Conservation (phyloP, 2,329 filamentous ascomycete species). For the Hymenoscyphus fraxineus region DNA sequence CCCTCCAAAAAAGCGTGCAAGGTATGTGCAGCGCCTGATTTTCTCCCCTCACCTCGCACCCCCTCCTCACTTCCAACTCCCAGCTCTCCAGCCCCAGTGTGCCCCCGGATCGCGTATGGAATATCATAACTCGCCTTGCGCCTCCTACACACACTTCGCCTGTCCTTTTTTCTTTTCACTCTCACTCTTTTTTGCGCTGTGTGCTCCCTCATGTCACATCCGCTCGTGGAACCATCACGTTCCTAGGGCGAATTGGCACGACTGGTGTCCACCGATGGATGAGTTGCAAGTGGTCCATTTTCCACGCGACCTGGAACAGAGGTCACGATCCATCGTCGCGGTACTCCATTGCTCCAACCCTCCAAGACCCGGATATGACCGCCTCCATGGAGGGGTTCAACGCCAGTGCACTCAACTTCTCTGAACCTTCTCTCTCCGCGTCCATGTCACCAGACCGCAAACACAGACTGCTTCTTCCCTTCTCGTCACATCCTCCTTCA, state of each 20-base stretch:
- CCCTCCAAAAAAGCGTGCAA: slow-evolving; percentile 12
- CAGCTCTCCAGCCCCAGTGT: background rate
- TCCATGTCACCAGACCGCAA: slow-evolving; percentile 30
- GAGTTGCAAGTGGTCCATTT: slow-evolving; percentile 21
- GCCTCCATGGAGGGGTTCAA: slow-evolving; percentile 22
- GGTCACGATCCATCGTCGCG: slow-evolving; percentile 32
- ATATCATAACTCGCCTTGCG: slow-evolving; percentile 10
- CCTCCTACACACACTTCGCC: background rate
- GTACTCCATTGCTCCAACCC: slow-evolving; percentile 16
- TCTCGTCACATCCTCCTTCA: slow-evolving; percentile 25
- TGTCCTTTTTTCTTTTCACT: background rate
- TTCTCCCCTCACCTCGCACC: slow-evolving; percentile 1
- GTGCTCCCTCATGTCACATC: slow-evolving; percentile 18
- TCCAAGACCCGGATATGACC: slow-evolving; percentile 26
- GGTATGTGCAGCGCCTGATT: slow-evolving; percentile 23
- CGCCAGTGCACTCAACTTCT: slow-evolving; percentile 12
- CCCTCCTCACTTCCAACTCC: no score
- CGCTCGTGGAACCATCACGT: slow-evolving; percentile 23
- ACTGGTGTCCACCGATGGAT: slow-evolving; percentile 9
- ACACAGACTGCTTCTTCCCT: slow-evolving; percentile 30
- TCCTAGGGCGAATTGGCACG: background rate
- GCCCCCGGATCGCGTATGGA: slow-evolving; percentile 4
- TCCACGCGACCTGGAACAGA: slow-evolving; percentile 27
- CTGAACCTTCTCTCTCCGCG: slow-evolving; percentile 13
- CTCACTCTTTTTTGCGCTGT: background rate